phyloP scores from a whole-genome alignment of 129 eudicot genomes.

The Smallanthus sonchifolius region DNA sequence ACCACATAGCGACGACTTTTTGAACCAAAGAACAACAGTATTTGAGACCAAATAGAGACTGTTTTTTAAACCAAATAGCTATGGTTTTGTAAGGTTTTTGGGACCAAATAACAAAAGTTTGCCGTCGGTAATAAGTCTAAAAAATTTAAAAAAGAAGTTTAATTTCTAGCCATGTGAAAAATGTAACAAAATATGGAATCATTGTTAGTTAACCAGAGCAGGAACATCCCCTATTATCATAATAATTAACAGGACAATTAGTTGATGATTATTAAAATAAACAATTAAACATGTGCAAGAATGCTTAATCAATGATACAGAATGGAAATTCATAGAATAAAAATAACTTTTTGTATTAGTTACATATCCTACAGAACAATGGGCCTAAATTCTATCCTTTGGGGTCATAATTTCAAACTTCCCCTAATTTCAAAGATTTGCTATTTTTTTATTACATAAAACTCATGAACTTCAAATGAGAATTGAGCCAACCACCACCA shows the following conservation, averaged over 20 bases:
- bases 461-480: no score
- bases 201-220: slow-evolving; percentile 77
- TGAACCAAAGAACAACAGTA: no score
- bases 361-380: background rate
- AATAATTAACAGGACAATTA: background rate
- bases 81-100: no score
- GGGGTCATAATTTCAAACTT: background rate
- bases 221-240: slow-evolving; percentile 51
- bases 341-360: background rate
- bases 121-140: no score
- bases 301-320: background rate
- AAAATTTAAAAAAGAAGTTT: no score
- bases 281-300: background rate
- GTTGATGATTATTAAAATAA: background rate
- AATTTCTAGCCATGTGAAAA: no score
- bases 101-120: no score
- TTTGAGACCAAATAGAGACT: no score
- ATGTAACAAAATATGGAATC: slow-evolving; percentile 51
- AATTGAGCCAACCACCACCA: background rate
- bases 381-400: background rate
- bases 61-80: no score
- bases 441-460: no score
- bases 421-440: background rate
- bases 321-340: background rate
- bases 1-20: no score